Evolutionary conservation across 192 early-diverging fungal genomes (phyloP).

Genomic region (Gaertneriomyces sp.): DNA sequence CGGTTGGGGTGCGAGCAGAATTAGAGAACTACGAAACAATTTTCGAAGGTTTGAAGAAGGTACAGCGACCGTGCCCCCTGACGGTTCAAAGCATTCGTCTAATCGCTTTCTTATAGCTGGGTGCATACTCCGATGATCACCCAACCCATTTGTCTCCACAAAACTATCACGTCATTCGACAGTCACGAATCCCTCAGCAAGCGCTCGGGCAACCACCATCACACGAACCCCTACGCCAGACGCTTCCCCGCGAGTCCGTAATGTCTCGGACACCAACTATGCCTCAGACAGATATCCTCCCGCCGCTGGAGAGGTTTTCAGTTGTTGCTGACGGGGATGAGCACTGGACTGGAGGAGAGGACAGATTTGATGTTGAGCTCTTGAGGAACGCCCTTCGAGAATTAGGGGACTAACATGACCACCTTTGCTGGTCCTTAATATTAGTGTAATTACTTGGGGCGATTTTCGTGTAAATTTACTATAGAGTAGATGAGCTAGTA

Average conservation of each 20-base stretch:
- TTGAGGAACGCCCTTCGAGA: constrained; percentile 20
- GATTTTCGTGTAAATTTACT: no score
- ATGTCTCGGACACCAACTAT: not conserved
- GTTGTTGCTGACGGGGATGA: constrained; percentile 6
- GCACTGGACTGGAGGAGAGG: constrained; percentile 12
- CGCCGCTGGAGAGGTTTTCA: constrained; percentile 2
- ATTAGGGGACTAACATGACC: not conserved
- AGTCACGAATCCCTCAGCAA: no score
- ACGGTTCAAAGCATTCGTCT: no score
- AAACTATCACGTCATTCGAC: no score
- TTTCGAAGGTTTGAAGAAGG: constrained; percentile 53
- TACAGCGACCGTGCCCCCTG: constrained; percentile 11
- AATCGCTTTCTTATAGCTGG: no score
- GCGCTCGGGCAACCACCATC: no score
- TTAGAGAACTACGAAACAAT: constrained; percentile 49
- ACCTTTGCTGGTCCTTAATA: no score
- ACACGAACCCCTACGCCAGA: no score
- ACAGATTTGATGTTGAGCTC: constrained; percentile 18
- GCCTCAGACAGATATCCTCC: not conserved
- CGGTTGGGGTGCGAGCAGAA: constrained; percentile 40
- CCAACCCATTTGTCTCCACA: no score
- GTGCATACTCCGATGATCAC: no score
- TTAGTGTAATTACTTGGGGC: no score
- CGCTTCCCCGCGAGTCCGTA: not conserved
- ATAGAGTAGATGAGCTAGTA: no score